Percentiles rank a stretch among this genome's conserved stretches.
These are phyloP conservation scores for Ploettnerulaceae sp. DNA, from an alignment of 2,329 filamentous ascomycete genomes.

Conservation along the genomic window DNA sequence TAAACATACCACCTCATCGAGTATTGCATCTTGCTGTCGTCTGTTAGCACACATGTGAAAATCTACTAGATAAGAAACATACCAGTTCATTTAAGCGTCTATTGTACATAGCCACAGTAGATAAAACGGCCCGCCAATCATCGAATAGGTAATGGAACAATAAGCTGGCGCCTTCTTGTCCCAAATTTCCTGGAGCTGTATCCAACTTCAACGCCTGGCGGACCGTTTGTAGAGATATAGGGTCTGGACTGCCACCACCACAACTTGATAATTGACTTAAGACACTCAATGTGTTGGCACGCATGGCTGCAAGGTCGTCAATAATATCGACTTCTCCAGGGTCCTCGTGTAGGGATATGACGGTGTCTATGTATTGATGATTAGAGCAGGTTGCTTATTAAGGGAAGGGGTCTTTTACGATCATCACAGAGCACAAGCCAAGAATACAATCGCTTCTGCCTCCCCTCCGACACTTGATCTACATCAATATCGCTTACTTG, in stretches of 20 bases:
- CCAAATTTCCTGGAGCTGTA: constrained; percentile 28
- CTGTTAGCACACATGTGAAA: not conserved
- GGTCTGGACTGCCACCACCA: constrained; percentile 36
- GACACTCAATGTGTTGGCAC: constrained; percentile 55
- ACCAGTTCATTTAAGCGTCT: constrained; percentile 47
- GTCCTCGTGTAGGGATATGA: constrained; percentile 65
- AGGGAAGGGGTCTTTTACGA: constrained; percentile 37
- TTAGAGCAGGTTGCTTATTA: constrained; percentile 3
- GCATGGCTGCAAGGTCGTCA: constrained; percentile 34
- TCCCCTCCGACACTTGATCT: constrained; percentile 33
- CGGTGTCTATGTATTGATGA: constrained; percentile 49
- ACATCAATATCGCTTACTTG: constrained; percentile 31
- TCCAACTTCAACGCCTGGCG: constrained; percentile 29
- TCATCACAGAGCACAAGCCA: constrained; percentile 68
- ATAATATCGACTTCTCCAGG: constrained; percentile 35
- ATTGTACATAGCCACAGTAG: constrained; percentile 45
- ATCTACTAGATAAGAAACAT: constrained; percentile 19
- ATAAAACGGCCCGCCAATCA: constrained; percentile 57
- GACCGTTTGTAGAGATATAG: constrained; percentile 31
- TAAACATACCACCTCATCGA: constrained; percentile 27
- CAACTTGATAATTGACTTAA: constrained; percentile 56
- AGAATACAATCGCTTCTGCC: constrained; percentile 55
- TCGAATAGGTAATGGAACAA: constrained; percentile 65
- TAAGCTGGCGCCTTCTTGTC: constrained; percentile 50
- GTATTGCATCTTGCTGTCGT: constrained; percentile 24